phyloP scores from a whole-genome alignment of 2,329 filamentous ascomycete species.

The Aspergillus alliaceus region DNA sequence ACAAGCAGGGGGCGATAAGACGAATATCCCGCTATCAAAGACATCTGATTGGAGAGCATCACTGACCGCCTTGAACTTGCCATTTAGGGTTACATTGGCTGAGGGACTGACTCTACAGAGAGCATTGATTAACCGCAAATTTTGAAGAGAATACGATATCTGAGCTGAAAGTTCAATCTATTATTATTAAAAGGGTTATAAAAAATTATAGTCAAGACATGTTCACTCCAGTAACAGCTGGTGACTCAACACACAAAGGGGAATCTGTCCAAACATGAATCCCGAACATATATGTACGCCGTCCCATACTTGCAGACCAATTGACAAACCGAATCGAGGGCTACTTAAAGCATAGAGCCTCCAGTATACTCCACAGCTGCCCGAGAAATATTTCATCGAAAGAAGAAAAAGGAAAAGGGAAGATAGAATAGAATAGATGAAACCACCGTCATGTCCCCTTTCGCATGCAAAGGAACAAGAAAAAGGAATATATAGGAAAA shows the following conservation, averaged over 20 bases:
- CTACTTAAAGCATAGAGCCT: not conserved
- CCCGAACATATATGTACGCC: conserved; percentile 2
- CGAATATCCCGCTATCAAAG: too few species aligned
- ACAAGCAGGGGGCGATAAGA: too few species aligned
- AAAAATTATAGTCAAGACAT: not conserved
- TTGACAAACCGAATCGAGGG: not conserved
- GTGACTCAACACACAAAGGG: not conserved
- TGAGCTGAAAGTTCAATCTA: not conserved
- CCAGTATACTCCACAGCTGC: not conserved
- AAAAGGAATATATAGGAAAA: not conserved
- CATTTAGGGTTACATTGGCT: not conserved
- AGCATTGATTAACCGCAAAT: too few species aligned
- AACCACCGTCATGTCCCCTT: not conserved
- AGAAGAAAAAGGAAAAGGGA: too few species aligned
- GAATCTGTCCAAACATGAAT: not conserved
- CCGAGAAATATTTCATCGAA: conserved; percentile 1
- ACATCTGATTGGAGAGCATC: too few species aligned
- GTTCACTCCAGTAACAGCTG: not conserved
- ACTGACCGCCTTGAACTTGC: not conserved
- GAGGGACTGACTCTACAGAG: too few species aligned
- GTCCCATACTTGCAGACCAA: not conserved
- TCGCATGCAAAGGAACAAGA: not conserved
- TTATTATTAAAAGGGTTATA: not conserved
- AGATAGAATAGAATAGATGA: too few species aligned
- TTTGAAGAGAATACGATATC: not conserved